Evolutionary conservation across 805 yeast genomes (phyloP).

Genomic region (Schwanniomyces vanrijiae): DNA sequence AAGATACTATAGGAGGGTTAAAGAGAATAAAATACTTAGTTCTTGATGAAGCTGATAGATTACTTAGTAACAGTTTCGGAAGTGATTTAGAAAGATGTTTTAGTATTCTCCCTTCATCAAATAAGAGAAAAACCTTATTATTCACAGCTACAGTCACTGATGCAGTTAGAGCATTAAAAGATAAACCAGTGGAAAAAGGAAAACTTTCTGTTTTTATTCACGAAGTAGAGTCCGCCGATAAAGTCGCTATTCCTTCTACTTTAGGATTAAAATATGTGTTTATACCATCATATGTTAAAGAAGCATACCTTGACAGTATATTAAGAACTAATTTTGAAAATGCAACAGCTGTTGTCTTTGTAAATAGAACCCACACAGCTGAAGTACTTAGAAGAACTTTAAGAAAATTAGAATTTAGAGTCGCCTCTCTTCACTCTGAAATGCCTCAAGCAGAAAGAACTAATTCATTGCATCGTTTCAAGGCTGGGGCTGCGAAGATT

Average conservation of each 20-base stretch:
- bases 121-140: slow-evolving; percentile 78
- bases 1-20: slow-evolving; percentile 79
- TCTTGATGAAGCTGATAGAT: slow-evolving; percentile 93
- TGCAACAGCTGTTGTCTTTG: slow-evolving; percentile 81
- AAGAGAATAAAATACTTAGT: slow-evolving; percentile 79
- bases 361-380: slow-evolving; percentile 86
- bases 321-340: slow-evolving; percentile 63
- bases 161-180: slow-evolving; percentile 78
- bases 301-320: slow-evolving; percentile 75
- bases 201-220: slow-evolving; percentile 62
- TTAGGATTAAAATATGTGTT: slow-evolving; percentile 65
- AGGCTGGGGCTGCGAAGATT: slow-evolving; percentile 92
- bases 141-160: slow-evolving; percentile 97
- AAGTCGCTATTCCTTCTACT: slow-evolving; percentile 78
- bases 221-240: slow-evolving; percentile 72
- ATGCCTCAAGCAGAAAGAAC: slow-evolving; percentile 93
- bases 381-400: slow-evolving; percentile 81
- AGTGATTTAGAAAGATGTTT: slow-evolving; percentile 75
- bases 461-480: slow-evolving; percentile 86
- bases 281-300: slow-evolving; percentile 86
- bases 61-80: slow-evolving; percentile 81
- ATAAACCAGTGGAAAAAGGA: slow-evolving; percentile 56
- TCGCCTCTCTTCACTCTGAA: slow-evolving; percentile 89
- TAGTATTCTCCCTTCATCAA: slow-evolving; percentile 65
- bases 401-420: slow-evolving; percentile 70